These are phyloP conservation scores for Conringia planisiliqua DNA, from an alignment of 345 rosid genomes.

Conservation along the genomic window DNA sequence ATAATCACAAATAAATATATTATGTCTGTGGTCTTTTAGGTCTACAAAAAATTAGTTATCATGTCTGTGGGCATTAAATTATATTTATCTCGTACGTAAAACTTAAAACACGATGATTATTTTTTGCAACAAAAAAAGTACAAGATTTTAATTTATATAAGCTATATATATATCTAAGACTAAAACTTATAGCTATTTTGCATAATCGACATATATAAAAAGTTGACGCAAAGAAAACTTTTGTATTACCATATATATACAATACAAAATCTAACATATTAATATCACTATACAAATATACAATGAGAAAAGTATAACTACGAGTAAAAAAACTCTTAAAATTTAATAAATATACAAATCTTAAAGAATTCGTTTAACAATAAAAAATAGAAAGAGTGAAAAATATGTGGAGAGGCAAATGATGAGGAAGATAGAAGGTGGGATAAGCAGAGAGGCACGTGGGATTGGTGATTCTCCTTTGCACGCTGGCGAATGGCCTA, in stretches of 20 bases:
- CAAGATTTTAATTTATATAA: too few relatives aligned
- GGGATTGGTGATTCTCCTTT: constrained; percentile 56
- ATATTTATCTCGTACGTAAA: background rate
- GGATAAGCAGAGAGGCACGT: constrained; percentile 83
- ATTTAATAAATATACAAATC: too few relatives aligned
- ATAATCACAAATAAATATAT: too few relatives aligned
- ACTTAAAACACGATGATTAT: background rate
- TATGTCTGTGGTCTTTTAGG: too few relatives aligned
- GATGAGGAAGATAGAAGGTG: constrained; percentile 69
- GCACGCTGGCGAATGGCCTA: constrained; percentile 50
- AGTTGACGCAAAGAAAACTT: too few relatives aligned
- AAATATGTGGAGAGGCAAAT: constrained; percentile 44
- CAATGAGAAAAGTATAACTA: background rate
- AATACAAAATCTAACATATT: background rate
- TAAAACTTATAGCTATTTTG: too few relatives aligned
- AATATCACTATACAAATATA: background rate
- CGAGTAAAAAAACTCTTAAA: too few relatives aligned
- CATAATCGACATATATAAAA: too few relatives aligned
- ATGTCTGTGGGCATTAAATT: background rate
- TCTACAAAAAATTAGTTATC: background rate
- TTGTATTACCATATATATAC: too few relatives aligned
- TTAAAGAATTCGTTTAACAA: too few relatives aligned
- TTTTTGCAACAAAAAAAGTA: too few relatives aligned
- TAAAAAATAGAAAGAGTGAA: constrained; percentile 27
- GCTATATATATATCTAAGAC: too few relatives aligned